Evolutionary conservation across 2,329 filamentous ascomycete species (phyloP), one percentile per base, ranked within the genome.

Genomic region (Fusarium heterosporum): DNA sequence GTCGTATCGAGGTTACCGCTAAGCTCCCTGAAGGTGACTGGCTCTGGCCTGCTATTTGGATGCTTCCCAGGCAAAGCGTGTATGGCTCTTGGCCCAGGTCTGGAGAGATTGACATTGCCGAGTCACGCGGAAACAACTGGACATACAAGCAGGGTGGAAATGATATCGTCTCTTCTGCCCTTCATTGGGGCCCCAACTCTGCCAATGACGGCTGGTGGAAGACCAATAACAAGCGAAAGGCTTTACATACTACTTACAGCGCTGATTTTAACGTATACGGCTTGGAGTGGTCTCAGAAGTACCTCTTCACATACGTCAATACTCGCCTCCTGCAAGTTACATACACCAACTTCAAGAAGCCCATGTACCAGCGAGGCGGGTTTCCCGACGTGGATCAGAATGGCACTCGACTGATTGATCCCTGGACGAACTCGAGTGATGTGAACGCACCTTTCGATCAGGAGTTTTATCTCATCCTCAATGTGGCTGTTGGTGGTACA

Each of bases 21-120:
- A 90, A 90, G 78, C 80, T 96, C 28, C 92, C 93, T 6, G 78
- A 82, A 46, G 93, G 93, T 53, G 92, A 96, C 79, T 96, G 93
- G 93, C 84, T 96, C 12, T 96, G 93, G 93, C 93, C 93, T 3
- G 92, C 92, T n/a, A 95, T 96, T 73, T 94, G 91, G 91, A 92
- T 96, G 90, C 83, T 96, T 82, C 93, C 93, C 2, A 87, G 87
- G 45, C 82, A 89, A 41, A 83, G 88, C 53, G 88, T 82, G 1
- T 96, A 96, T 75, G 93, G 93, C 2, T 72, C 84, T 2, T 96
- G 93, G 93, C 93, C 93, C 2, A 79, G 82, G 9, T 93, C 91
- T 10, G 93, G 93, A 43, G 92, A 96, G 78, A 96, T 96, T 50
- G 93, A 96, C 75, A 92, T 96, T 54, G 81, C 88, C 73, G 92